Evolutionary conservation across 2,329 filamentous ascomycete genomes (phyloP).

Genomic region (Davidsoniella neocaledoniae): DNA sequence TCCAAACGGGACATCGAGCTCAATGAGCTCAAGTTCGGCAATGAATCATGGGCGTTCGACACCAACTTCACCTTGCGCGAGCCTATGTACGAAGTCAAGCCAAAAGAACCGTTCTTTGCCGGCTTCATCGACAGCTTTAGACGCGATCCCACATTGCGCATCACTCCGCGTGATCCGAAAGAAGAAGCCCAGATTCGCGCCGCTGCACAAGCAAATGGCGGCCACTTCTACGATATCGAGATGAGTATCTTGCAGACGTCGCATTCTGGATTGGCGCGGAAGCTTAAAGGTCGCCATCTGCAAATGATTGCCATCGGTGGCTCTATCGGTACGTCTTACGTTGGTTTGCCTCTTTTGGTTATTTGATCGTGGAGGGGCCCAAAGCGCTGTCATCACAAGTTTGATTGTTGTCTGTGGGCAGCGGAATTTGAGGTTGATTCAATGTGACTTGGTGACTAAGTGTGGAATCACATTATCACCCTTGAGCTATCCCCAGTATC

Average conservation of each 20-base stretch:
- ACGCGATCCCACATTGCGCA: slow-evolving; percentile 35
- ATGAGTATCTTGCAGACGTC: slow-evolving; percentile 56
- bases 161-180: slow-evolving; percentile 26
- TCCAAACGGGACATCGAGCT: slow-evolving; percentile 30
- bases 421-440: too few relatives aligned
- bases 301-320: slow-evolving; percentile 98
- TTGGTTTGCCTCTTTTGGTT: too few relatives aligned
- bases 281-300: slow-evolving; percentile 68
- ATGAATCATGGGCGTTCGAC: slow-evolving; percentile 12
- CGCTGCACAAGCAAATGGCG: slow-evolving; percentile 19
- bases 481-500: neutral
- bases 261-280: slow-evolving; percentile 55
- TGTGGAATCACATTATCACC: too few relatives aligned
- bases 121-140: slow-evolving; percentile 40
- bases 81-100: slow-evolving; percentile 13
- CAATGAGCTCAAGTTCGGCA: slow-evolving; percentile 31
- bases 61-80: slow-evolving; percentile 10
- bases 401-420: too few relatives aligned
- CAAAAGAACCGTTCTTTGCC: slow-evolving; percentile 8
- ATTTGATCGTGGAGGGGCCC: too few relatives aligned
- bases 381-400: too few relatives aligned
- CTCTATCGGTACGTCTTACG: slow-evolving; percentile 47
- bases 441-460: too few relatives aligned
- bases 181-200: slow-evolving; percentile 20
- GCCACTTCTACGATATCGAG: slow-evolving; percentile 38